These are phyloP conservation scores for Pestalotiopsis fici DNA, from an alignment of 2,329 filamentous ascomycete genomes.

Conservation along the genomic window DNA sequence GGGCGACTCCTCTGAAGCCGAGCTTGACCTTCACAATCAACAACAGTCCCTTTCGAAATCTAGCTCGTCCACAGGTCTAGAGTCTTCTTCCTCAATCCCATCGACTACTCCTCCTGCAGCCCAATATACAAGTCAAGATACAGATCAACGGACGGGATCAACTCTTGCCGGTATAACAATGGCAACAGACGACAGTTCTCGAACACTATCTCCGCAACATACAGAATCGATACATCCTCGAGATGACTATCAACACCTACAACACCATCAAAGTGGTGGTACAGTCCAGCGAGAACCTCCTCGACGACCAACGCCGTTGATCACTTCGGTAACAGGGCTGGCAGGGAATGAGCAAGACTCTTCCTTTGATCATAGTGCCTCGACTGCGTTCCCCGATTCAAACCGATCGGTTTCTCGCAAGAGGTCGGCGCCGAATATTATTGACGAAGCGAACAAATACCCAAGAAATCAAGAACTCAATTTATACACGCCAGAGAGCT, in stretches of 20 bases:
- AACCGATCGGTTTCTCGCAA: slow-evolving; percentile 29
- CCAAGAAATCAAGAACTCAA: slow-evolving; percentile 33
- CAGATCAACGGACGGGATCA: not conserved
- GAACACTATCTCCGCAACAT: not conserved
- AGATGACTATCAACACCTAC: not conserved
- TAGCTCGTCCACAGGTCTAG: not conserved
- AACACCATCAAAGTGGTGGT: not conserved
- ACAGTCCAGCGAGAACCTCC: slow-evolving; percentile 5
- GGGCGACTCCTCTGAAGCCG: not conserved
- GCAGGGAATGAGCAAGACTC: slow-evolving; percentile 2
- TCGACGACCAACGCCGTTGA: slow-evolving; percentile 8
- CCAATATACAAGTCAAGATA: not conserved
- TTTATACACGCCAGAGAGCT: slow-evolving; percentile 34
- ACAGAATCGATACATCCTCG: not conserved
- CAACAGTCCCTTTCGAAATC: not conserved
- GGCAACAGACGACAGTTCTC: slow-evolving; percentile 7
- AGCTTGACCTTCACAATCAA: not conserved
- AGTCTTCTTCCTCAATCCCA: not conserved
- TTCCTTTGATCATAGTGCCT: not conserved
- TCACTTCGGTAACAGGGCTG: slow-evolving; percentile 12
- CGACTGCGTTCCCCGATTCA: not conserved
- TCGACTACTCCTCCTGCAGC: not conserved
- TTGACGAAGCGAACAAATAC: slow-evolving; percentile 41
- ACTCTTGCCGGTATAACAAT: not conserved
- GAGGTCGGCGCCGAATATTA: slow-evolving; percentile 44